Conservation (phyloP, 148 eudicot species). For the Nepenthes mirabilis region DNA sequence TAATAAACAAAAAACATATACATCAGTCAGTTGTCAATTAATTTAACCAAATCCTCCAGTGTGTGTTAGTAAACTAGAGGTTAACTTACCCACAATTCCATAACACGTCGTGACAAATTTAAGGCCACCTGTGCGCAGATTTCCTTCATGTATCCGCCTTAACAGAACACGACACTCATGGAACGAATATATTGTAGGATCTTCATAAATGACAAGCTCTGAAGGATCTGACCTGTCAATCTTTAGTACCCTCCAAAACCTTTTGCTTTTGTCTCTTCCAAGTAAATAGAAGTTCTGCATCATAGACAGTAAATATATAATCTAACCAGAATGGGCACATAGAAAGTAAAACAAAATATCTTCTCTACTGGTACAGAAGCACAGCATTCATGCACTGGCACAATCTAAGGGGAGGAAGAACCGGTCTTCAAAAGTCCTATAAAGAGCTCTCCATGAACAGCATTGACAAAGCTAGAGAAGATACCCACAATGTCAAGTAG, state of each 20-base stretch:
- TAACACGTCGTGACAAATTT: constrained; percentile 74
- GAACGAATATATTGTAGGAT: constrained; percentile 61
- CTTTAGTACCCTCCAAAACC: constrained; percentile 80
- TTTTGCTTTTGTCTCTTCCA: constrained; percentile 70
- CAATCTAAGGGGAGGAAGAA: no score
- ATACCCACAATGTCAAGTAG: no score
- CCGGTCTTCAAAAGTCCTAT: no score
- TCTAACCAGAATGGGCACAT: no score
- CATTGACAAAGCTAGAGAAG: no score
- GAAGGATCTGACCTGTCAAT: constrained; percentile 70
- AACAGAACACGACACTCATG: constrained; percentile 58
- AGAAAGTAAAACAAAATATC: no score
- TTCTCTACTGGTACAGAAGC: no score
- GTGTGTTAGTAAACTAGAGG: background rate
- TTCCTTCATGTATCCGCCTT: constrained; percentile 72
- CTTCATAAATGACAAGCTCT: constrained; percentile 64
- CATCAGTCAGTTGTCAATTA: background rate
- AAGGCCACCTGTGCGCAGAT: constrained; percentile 79
- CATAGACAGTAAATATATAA: background rate
- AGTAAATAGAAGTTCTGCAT: constrained; percentile 85
- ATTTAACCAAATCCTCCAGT: background rate
- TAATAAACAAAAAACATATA: background rate
- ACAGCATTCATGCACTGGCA: no score
- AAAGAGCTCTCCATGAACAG: no score
- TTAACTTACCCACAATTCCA: constrained; percentile 81